Base-by-base conservation (phyloP, 495 filamentous ascomycete species). In the Aspergillus nidulans region DNA sequence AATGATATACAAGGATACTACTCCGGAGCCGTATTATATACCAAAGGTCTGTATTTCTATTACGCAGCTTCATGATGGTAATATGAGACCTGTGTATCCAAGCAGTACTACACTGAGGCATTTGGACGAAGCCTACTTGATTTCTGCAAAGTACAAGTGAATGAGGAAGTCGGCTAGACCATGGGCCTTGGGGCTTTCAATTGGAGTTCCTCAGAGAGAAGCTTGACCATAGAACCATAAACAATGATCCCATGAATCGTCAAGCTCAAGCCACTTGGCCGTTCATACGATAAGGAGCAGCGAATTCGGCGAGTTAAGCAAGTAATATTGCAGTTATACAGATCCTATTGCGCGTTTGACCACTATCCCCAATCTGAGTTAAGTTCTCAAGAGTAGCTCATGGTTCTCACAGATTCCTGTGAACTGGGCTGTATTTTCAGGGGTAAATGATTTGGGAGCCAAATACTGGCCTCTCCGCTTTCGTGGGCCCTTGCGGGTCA, bases 401-500 rank as follows among this genome's bases (percentile, higher is more conserved):
- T 34, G 3, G 30, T 34, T 34, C 36, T 49, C 30, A 20, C 19
- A 12, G 6, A 21, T 32, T 13, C 15, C 38, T 44, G 28, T 19
- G 16, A 18, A 38, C 45, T n/a, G 30, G 34, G 47, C 47, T 55
- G 43, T 54, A 28, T 45, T 54, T 54, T 55, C 54, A 57, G 46
- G 46, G 54, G 54, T 72, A 67, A 70, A 67, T 67, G 63, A 66
- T 63, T 68, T 55, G 53, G 49, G 43, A 60, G 41, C 52, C 56
- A 53, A 49, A 58, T 39, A 20, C 26, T 38, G 45, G 44, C 49
- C 47, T 44, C 54, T 36, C 52, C 57, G 43, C 56, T 25, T 41
- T 54, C 57, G 65, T 64, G 63, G 68, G 68, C 69, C 66, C 52
- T 61, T 65, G 55, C 58, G 63, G 69, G 55, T 64, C 65, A n/a